A percentile compares a stretch with the other conserved stretches of the same genome.
Conservation (phyloP, 2,329 filamentous ascomycete species). For the Diplocarpon rosae region DNA sequence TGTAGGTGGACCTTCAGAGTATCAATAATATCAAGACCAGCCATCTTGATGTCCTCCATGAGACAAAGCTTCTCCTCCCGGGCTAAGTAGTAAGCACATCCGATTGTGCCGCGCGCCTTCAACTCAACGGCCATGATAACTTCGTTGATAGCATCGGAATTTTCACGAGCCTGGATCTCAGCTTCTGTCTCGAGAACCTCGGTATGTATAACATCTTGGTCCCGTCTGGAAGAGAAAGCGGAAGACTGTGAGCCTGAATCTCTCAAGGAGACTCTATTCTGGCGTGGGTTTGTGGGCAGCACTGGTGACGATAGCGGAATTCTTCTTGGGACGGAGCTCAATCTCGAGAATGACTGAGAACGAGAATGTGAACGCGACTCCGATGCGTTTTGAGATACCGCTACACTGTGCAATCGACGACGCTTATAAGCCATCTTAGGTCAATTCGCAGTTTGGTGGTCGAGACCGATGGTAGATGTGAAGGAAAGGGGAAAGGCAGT, state of each 20-base stretch:
- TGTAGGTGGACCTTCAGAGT: slow-evolving; percentile 43
- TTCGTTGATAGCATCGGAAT: slow-evolving; percentile 48
- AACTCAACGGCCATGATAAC: slow-evolving; percentile 73
- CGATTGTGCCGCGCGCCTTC: slow-evolving; percentile 57
- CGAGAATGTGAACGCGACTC: slow-evolving; percentile 11
- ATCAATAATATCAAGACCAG: slow-evolving; percentile 58
- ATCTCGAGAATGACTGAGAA: slow-evolving; percentile 13
- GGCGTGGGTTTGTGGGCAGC: slow-evolving; percentile 9
- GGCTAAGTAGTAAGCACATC: slow-evolving; percentile 74
- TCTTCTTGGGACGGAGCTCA: slow-evolving; percentile 14
- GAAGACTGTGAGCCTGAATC: slow-evolving; percentile 7
- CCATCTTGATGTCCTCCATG: slow-evolving; percentile 63
- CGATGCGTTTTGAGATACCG: slow-evolving; percentile 9
- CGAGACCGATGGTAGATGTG: neutral
- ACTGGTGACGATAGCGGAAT: slow-evolving; percentile 12
- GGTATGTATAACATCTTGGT: slow-evolving; percentile 8
- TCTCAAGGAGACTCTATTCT: slow-evolving; percentile 16
- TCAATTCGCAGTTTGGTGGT: neutral
- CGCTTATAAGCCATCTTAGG: slow-evolving; percentile 23
- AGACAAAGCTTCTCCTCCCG: slow-evolving; percentile 60
- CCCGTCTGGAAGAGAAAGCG: slow-evolving; percentile 1
- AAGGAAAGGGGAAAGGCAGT: neutral
- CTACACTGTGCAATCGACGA: slow-evolving; percentile 8
- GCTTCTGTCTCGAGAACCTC: slow-evolving; percentile 23
- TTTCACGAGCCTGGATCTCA: slow-evolving; percentile 27